Evolutionary conservation across 1,284 basidiomycete genomes (phyloP).

Genomic region (Rhodofomes roseus): DNA sequence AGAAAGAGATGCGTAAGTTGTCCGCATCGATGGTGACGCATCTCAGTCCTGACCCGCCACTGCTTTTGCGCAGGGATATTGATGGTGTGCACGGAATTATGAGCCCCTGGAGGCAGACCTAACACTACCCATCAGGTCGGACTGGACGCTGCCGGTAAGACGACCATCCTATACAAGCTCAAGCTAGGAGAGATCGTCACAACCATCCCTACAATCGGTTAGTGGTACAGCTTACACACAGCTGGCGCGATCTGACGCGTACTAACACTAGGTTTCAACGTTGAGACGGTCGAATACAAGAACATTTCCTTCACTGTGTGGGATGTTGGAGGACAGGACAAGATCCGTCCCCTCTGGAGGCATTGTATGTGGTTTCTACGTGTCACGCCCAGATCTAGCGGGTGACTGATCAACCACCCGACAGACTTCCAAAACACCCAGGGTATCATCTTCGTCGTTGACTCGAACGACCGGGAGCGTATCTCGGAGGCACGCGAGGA

Average conservation of each 20-base stretch:
- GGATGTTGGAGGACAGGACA: constrained; percentile 89
- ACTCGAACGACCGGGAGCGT: constrained; percentile 99
- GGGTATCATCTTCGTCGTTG: constrained; percentile 99
- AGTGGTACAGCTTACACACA: constrained; percentile 31
- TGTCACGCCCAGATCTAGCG: constrained; percentile 11
- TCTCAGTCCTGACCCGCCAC: constrained; percentile 17
- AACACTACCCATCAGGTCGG: constrained; percentile 64
- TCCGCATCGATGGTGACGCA: constrained; percentile 25
- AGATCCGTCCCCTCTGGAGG: constrained; percentile 94
- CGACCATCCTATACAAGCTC: constrained; percentile 97
- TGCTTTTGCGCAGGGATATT: constrained; percentile 54
- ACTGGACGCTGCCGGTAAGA: constrained; percentile 97
- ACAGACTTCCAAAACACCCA: constrained; percentile 99
- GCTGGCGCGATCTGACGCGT: constrained; percentile 2
- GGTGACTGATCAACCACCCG: constrained; percentile 1
- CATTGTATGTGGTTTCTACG: constrained; percentile 73
- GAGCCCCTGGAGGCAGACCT: not conserved
- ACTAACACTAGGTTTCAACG: constrained; percentile 80
- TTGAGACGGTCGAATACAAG: constrained; percentile 94
- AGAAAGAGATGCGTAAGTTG: constrained; percentile 97
- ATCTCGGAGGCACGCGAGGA: constrained; percentile 99
- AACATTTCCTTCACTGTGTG: constrained; percentile 91
- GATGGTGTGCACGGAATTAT: constrained; percentile 48
- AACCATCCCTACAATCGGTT: constrained; percentile 98
- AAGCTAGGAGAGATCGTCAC: constrained; percentile 99